Evolutionary conservation across 495 filamentous ascomycete species (phyloP).

Genomic region (Neurospora cerealis): DNA sequence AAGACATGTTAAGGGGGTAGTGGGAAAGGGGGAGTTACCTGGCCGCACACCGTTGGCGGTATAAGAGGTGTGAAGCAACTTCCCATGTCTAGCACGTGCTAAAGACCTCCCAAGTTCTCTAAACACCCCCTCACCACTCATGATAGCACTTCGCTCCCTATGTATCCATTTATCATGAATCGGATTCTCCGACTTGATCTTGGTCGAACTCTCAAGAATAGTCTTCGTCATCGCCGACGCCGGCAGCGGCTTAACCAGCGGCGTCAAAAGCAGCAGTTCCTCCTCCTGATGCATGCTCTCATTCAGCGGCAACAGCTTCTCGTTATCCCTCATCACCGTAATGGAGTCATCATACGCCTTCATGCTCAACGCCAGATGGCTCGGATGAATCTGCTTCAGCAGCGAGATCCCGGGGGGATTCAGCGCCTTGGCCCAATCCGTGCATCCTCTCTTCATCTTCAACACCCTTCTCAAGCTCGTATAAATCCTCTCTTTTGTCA

Average conservation of each 20-base stretch:
- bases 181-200: constrained; percentile 35
- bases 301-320: constrained; percentile 65
- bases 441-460: constrained; percentile 63
- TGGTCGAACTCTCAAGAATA: constrained; percentile 34
- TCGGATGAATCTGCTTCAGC: constrained; percentile 67
- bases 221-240: constrained; percentile 62
- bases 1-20: neutral
- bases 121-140: constrained; percentile 83
- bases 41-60: constrained; percentile 82
- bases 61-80: constrained; percentile 83
- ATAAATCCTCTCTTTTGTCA: constrained; percentile 63
- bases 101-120: constrained; percentile 72
- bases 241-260: constrained; percentile 75
- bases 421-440: constrained; percentile 74
- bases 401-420: constrained; percentile 63
- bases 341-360: constrained; percentile 81
- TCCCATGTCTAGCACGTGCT: constrained; percentile 68
- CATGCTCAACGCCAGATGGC: constrained; percentile 66
- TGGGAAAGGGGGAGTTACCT: constrained; percentile 14
- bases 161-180: constrained; percentile 43
- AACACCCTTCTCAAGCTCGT: constrained; percentile 66
- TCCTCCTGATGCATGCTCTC: constrained; percentile 70
- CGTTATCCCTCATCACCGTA: constrained; percentile 74
- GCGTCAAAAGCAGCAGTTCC: constrained; percentile 73
- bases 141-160: constrained; percentile 57